These are phyloP conservation scores for Solanum paucissectum DNA, from an alignment of 257 asterid species.

Conservation along the genomic window DNA sequence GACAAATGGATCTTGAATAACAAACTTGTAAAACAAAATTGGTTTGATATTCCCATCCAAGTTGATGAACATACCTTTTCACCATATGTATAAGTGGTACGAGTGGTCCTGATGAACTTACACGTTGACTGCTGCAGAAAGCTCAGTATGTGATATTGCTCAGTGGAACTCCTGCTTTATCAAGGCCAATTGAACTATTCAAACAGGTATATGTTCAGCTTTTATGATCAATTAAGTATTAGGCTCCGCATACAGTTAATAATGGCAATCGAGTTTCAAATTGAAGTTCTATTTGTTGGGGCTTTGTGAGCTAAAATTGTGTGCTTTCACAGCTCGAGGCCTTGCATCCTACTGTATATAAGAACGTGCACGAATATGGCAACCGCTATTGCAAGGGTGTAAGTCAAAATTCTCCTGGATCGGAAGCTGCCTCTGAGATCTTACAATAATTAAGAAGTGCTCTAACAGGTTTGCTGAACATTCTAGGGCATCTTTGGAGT, in stretches of 20 bases:
- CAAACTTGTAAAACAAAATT: neutral
- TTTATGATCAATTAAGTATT: slow-evolving; percentile 7
- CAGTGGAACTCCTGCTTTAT: slow-evolving; percentile 97
- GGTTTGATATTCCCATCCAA: neutral
- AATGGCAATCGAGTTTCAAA: neutral
- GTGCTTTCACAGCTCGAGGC: slow-evolving; percentile 69
- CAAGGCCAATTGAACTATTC: slow-evolving; percentile 84
- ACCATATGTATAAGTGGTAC: neutral
- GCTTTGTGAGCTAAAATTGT: neutral
- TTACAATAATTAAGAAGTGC: neutral
- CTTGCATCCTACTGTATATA: slow-evolving; percentile 74
- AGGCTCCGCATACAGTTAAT: neutral
- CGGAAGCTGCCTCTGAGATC: neutral
- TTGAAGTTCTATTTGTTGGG: neutral
- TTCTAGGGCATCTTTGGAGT: slow-evolving; percentile 73
- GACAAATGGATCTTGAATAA: neutral
- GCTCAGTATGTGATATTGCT: slow-evolving; percentile 73
- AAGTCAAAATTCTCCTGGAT: slow-evolving; percentile 24
- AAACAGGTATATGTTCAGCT: slow-evolving; percentile 53
- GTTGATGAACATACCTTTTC: neutral
- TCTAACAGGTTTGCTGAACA: neutral
- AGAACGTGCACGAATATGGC: slow-evolving; percentile 79
- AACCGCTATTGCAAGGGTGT: slow-evolving; percentile 98
- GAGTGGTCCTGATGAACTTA: neutral
- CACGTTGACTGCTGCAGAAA: slow-evolving; percentile 39